These are phyloP conservation scores for Helotiales sp. DNA, from an alignment of 2,329 filamentous ascomycete species.

Conservation along the genomic window DNA sequence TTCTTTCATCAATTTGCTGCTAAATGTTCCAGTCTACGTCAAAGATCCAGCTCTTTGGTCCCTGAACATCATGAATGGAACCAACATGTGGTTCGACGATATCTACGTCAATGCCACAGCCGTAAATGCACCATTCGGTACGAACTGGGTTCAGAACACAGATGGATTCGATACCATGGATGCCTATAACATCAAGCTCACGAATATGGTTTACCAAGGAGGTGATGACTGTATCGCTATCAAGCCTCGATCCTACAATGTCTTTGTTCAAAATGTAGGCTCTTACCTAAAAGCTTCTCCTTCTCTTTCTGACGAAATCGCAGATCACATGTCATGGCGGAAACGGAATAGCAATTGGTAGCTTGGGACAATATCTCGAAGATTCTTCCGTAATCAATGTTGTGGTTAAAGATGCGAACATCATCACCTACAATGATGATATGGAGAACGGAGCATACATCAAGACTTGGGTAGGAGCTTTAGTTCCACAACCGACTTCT, in stretches of 20 bases:
- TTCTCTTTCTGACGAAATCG: background rate
- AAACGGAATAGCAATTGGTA: constrained; percentile 57
- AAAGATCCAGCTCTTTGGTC: constrained; percentile 53
- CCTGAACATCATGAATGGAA: constrained; percentile 59
- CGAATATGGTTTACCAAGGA: constrained; percentile 53
- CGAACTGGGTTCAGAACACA: constrained; percentile 58
- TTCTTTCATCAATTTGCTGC: background rate
- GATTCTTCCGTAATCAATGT: constrained; percentile 53
- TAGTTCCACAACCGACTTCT: constrained; percentile 41
- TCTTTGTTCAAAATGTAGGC: constrained; percentile 46
- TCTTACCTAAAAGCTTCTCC: background rate
- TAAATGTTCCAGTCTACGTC: constrained; percentile 40
- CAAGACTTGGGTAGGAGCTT: constrained; percentile 55
- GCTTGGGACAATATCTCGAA: constrained; percentile 55
- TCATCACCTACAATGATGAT: constrained; percentile 46
- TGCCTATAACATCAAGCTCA: constrained; percentile 47
- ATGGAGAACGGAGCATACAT: constrained; percentile 52
- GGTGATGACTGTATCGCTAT: constrained; percentile 59
- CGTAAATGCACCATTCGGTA: constrained; percentile 48
- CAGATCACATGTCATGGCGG: constrained; percentile 48
- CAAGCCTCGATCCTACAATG: constrained; percentile 54
- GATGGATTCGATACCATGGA: constrained; percentile 61
- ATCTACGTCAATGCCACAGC: constrained; percentile 52
- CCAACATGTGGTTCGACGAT: constrained; percentile 51
- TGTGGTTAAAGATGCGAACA: constrained; percentile 45